Evolutionary conservation across 345 rosid genomes (phyloP), one percentile per base, ranked within the genome.

Genomic region (Rhodomyrtus tomentosa): DNA sequence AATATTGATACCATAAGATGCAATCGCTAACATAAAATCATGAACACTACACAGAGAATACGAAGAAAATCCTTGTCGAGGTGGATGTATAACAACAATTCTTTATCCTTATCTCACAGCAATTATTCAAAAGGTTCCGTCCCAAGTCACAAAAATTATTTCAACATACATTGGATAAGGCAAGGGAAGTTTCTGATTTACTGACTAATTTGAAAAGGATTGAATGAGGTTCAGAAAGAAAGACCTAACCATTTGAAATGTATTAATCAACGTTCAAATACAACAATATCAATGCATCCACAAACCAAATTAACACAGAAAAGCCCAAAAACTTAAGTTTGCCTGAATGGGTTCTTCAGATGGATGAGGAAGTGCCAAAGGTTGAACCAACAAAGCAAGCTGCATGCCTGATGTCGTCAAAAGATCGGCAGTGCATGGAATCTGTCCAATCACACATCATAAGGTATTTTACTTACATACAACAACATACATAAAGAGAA

Each of bases 301-400:
- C 45, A 68, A 68, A 36, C 45, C 79, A 68, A 36, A 68, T 38
- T 18, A 68, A 68, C 45, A 36, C 40, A 68, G 45, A 68, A 9
- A 68, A 68, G 45, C 79, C 36, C 0, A 20, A 68, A 68, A 68
- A 68, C 36, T 36, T 24, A 68, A 68, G 25, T 36, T 84, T 91
- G 95, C 99, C 91, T 95, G 99, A 86, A 96, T 91, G 82, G 98
- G 96, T 89, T 97, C 99, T 91, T 97, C 99, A 16, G 98, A 94
- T 85, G 98, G 96, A 90, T 94, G 98, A 88, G 99, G 91, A 89
- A 96, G 98, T 55, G 98, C 99, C 88, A 97, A 89, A 56, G 99
- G 99, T 87, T 96, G 99, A 81, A 96, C 96, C 88, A 95, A 87
- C 89, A 97, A 90, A 83, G 98, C 95, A 85, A 97, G 88, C 90